Evolutionary conservation across 768 basidiomycete species (phyloP), one percentile per base, ranked within the genome.

Genomic region (Pulveroboletus ravenelii): DNA sequence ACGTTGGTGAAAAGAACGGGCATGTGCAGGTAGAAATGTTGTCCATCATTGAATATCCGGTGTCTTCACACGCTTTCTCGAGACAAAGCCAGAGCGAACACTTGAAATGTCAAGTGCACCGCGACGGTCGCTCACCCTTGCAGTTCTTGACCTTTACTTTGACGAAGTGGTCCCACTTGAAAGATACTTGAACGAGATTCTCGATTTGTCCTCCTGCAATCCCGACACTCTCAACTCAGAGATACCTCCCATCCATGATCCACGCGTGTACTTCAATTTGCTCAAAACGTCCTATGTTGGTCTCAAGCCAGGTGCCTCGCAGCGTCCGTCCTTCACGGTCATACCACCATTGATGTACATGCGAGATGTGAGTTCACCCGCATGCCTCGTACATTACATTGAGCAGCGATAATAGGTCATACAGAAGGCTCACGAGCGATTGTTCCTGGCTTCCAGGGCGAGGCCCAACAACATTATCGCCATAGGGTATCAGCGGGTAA

Each of bases 381-480:
- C 43, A 48, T 43, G 13, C 10, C 14, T 44, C 31, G 27, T 29
- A 9, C 14, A 15, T 14, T 32, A 34, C 18, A 5, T 23, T 9
- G 17, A 13, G 12, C 9, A 17, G 5, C 30, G 27, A 43, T 1
- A 47, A 39, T 17, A 89, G 87, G 63, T 87, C 15, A 74, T 88
- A 43, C 79, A 85, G 48, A 73, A 72, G 51, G 82, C 79, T 5
- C 84, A 86, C 57, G 75, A 75, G 48, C 73, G 69, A 34, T 63
- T 88, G 8, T 76, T 87, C 42, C 63, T 62, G 6, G 56, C 59
- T 18, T 56, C 64, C 41, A 72, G 62, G 23, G 67, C 65, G 34
- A 70, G 70, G 30, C 65, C 74, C 14, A 69, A 72, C 2, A 85
- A 89, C 58, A 72, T 89, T 2, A 76, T 91, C 29, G 83, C 83